Conservation (phyloP, 2,329 filamentous ascomycete genomes). For the Leptodontidium sp. region DNA sequence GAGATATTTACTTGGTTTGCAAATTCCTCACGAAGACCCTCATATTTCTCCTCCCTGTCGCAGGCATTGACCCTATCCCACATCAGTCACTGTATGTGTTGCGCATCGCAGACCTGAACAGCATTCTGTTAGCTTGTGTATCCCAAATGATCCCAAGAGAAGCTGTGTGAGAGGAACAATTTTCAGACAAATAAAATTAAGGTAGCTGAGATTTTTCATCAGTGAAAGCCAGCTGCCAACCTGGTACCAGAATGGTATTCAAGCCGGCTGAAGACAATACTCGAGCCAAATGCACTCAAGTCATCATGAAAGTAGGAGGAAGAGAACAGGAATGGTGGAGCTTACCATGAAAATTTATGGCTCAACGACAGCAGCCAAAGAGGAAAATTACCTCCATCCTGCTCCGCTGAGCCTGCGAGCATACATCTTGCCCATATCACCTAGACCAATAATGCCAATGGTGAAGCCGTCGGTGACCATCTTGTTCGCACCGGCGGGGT, state of each 20-base stretch:
- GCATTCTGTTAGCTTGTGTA: constrained; percentile 39
- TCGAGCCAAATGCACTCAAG: constrained; percentile 99
- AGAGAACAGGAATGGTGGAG: constrained; percentile 28
- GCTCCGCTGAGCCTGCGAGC: constrained; percentile 85
- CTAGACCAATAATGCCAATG: constrained; percentile 97
- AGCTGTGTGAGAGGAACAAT: constrained; percentile 22
- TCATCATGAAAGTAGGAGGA: constrained; percentile 76
- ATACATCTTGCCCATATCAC: constrained; percentile 99
- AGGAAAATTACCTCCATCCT: constrained; percentile 86
- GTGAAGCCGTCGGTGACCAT: constrained; percentile 62
- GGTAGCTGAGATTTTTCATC: constrained; percentile 99
- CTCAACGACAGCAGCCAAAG: constrained; percentile 44
- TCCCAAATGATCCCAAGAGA: constrained; percentile 24
- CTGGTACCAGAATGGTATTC: constrained; percentile 80
- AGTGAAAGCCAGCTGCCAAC: constrained; percentile 76
- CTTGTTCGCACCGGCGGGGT: constrained; percentile 20
- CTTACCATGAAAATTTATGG: constrained; percentile 42
- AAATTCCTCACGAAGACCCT: constrained; percentile 82
- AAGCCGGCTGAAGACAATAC: constrained; percentile 74
- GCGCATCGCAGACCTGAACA: constrained; percentile 31
- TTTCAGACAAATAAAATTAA: constrained; percentile 89
- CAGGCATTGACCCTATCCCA: constrained; percentile 85
- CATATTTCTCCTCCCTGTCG: constrained; percentile 89
- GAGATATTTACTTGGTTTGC: constrained; percentile 78
- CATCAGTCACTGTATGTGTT: constrained; percentile 40